Evolutionary conservation across 2,329 filamentous ascomycete genomes (phyloP).

Genomic region (Colletotrichum incanum): DNA sequence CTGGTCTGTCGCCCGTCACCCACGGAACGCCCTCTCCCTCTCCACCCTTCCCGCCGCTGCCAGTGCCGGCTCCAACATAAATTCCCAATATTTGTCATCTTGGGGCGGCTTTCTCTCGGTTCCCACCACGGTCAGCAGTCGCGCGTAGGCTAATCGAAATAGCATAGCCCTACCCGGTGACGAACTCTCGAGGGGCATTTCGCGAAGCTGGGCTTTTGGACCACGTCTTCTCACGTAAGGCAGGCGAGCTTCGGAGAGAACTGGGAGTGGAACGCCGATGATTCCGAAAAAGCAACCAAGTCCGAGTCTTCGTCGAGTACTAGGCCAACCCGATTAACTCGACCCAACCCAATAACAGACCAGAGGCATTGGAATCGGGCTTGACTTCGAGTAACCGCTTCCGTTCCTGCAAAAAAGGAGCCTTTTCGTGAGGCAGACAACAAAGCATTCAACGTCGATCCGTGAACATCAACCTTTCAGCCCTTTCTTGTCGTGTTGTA

Average conservation of each 20-base stretch:
- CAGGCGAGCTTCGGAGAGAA: conserved; percentile 1
- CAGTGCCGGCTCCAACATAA: conserved; percentile 23
- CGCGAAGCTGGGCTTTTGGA: neutral
- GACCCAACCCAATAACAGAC: neutral
- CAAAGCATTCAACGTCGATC: neutral
- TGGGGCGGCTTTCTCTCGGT: neutral
- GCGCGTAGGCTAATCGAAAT: neutral
- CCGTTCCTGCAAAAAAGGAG: neutral
- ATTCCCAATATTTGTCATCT: conserved; percentile 24
- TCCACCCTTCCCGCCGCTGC: conserved; percentile 11
- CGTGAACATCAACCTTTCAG: neutral
- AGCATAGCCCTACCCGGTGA: conserved; percentile 22
- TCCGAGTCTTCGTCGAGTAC: conserved; percentile 9
- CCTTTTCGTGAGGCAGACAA: neutral
- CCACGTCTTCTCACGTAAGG: conserved; percentile 12
- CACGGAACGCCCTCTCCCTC: conserved; percentile 27
- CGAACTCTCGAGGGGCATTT: conserved; percentile 15
- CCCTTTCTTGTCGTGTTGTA: neutral
- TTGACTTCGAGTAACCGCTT: neutral
- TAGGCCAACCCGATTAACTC: neutral
- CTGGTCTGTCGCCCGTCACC: conserved; percentile 4
- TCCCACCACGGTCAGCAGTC: conserved; percentile 6
- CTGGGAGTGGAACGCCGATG: conserved; percentile 23
- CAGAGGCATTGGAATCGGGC: neutral
- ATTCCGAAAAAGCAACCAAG: conserved; percentile 40